Evolutionary conservation across 179 eudicot genomes (phyloP).

Genomic region (Camellia oleifera): DNA sequence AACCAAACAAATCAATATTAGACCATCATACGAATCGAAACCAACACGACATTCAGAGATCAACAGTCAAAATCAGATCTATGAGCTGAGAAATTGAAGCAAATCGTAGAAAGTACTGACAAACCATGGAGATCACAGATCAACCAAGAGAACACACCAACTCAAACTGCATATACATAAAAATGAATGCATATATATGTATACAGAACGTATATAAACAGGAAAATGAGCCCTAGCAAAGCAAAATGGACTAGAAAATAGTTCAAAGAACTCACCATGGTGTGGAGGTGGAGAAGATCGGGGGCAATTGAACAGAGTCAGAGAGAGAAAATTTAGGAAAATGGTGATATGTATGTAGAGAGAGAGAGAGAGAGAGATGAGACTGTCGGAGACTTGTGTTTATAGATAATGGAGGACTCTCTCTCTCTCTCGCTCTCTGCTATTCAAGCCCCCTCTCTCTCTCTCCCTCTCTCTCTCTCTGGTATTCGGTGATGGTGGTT

Average conservation of each 20-base stretch:
- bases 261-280: slow-evolving; percentile 19
- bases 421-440: not conserved
- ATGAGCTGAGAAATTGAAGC: not conserved
- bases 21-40: not conserved
- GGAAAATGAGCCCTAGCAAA: not conserved
- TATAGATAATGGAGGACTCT: not conserved
- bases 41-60: not conserved
- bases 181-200: not conserved
- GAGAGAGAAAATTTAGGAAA: not conserved
- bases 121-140: not conserved
- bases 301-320: not conserved
- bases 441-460: not conserved
- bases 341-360: not conserved
- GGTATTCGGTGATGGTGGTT: slow-evolving; percentile 7
- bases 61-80: not conserved
- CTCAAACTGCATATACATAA: not conserved
- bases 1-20: not conserved
- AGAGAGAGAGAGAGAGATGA: slow-evolving; percentile 12
- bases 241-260: not conserved
- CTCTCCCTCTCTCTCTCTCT: too few species aligned
- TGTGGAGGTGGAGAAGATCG: slow-evolving; percentile 8
- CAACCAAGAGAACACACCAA: not conserved
- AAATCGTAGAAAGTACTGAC: not conserved
- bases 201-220: not conserved
- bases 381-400: not conserved